Evolutionary conservation across 257 asterid species (phyloP).

Genomic region (Lycium ferocissimum): DNA sequence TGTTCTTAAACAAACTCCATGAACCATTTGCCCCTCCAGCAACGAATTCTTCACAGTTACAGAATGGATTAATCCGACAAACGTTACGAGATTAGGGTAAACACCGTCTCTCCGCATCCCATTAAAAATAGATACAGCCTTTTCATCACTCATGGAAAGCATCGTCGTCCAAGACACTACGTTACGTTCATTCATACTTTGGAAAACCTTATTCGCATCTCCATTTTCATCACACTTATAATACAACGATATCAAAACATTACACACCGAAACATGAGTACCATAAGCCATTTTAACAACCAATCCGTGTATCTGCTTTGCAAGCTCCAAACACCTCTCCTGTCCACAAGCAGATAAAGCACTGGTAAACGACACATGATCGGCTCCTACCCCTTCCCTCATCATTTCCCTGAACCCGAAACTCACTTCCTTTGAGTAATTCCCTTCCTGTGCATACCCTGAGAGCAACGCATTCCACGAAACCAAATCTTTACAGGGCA

Average conservation of each 20-base stretch:
- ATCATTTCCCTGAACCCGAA: constrained; percentile 64
- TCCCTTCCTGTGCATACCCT: constrained; percentile 83
- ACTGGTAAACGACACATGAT: constrained; percentile 79
- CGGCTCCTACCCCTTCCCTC: constrained; percentile 55
- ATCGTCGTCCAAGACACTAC: constrained; percentile 97
- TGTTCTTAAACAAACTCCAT: constrained; percentile 63
- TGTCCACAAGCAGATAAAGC: constrained; percentile 84
- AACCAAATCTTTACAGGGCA: constrained; percentile 70
- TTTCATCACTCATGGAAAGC: constrained; percentile 66
- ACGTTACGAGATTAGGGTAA: constrained; percentile 86
- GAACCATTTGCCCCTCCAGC: constrained; percentile 75
- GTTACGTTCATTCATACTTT: constrained; percentile 52
- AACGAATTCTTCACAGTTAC: constrained; percentile 51
- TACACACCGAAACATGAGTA: constrained; percentile 73
- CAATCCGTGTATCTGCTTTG: constrained; percentile 70
- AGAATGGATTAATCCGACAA: constrained; percentile 78
- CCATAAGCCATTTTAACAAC: constrained; percentile 62
- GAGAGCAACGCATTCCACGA: constrained; percentile 94
- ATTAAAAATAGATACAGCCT: constrained; percentile 58
- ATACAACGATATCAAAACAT: constrained; percentile 82
- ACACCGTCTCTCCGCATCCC: constrained; percentile 67
- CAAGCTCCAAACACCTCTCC: constrained; percentile 66
- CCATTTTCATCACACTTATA: constrained; percentile 56
- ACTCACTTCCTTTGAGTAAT: constrained; percentile 59
- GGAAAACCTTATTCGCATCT: constrained; percentile 63